Percentiles rank a stretch among this genome's conserved stretches.
Evolutionary conservation across 441 rosid species (phyloP).

Genomic region (Arabidopsis lyrata): DNA sequence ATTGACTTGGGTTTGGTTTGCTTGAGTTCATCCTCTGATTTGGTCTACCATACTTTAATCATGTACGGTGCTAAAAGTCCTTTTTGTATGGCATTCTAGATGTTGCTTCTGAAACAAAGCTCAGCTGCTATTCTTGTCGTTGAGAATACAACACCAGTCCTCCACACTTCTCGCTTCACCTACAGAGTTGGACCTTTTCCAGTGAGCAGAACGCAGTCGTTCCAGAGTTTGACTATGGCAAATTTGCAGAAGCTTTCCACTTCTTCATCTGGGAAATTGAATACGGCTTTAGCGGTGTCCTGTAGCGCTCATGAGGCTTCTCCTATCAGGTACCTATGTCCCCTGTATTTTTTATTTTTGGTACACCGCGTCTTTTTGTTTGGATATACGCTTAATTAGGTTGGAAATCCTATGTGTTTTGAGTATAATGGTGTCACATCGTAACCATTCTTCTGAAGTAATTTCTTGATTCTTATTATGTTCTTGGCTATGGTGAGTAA

Average conservation of each 20-base stretch:
- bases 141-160: slow-evolving; percentile 31
- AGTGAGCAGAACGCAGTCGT: background rate
- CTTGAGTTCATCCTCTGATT: background rate
- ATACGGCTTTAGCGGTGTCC: slow-evolving; percentile 26
- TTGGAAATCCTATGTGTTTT: slow-evolving; percentile 1
- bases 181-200: slow-evolving; percentile 22
- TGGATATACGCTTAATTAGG: background rate
- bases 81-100: slow-evolving; percentile 26
- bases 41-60: background rate
- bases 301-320: slow-evolving; percentile 47
- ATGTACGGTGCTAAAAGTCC: background rate
- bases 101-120: slow-evolving; percentile 47
- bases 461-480: background rate
- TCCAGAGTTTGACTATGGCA: slow-evolving; percentile 45
- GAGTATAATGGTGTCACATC: slow-evolving; percentile 14
- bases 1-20: background rate
- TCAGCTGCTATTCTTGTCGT: slow-evolving; percentile 33
- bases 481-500: background rate
- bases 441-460: slow-evolving; percentile 5
- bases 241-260: slow-evolving; percentile 32
- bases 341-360: background rate
- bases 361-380: background rate
- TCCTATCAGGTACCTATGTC: slow-evolving; percentile 26
- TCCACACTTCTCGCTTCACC: slow-evolving; percentile 27
- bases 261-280: slow-evolving; percentile 36